phyloP scores from a whole-genome alignment of 768 basidiomycete species.

The Brasilioporus rufonigricans region DNA sequence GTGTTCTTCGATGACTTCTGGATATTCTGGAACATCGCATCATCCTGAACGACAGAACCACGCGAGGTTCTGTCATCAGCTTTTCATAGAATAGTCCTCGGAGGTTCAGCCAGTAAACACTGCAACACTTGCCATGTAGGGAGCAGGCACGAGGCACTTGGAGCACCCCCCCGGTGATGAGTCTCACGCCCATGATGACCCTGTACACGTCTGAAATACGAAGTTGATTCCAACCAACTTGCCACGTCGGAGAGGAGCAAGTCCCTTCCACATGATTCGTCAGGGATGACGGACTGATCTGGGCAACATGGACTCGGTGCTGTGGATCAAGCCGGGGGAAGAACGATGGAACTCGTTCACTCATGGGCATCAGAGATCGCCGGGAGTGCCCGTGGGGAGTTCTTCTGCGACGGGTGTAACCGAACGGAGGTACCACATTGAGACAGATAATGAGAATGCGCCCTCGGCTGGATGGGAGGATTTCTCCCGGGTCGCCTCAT shows the following conservation, averaged over 20 bases:
- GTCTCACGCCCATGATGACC: constrained; percentile 29
- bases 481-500: constrained; percentile 8
- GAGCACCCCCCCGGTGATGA: constrained; percentile 13
- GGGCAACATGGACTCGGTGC: background rate
- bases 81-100: constrained; percentile 30
- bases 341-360: background rate
- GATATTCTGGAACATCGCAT: constrained; percentile 15
- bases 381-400: constrained; percentile 25
- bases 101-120: constrained; percentile 16
- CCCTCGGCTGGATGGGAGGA: constrained; percentile 8
- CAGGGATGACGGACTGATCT: background rate
- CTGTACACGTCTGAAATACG: constrained; percentile 13
- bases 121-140: constrained; percentile 8
- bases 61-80: constrained; percentile 6
- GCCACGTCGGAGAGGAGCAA: constrained; percentile 3
- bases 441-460: constrained; percentile 12
- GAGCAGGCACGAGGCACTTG: constrained; percentile 32
- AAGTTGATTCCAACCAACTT: background rate
- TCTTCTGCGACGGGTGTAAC: constrained; percentile 20
- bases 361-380: constrained; percentile 11
- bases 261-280: background rate
- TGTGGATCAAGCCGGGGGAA: constrained; percentile 3
- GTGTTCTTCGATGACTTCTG: constrained; percentile 9
- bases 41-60: constrained; percentile 5
- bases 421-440: constrained; percentile 28